Evolutionary conservation across 1,139 yeast species (phyloP), one percentile per base, ranked within the genome.

Genomic region (Debaryomyces robertsiae): DNA sequence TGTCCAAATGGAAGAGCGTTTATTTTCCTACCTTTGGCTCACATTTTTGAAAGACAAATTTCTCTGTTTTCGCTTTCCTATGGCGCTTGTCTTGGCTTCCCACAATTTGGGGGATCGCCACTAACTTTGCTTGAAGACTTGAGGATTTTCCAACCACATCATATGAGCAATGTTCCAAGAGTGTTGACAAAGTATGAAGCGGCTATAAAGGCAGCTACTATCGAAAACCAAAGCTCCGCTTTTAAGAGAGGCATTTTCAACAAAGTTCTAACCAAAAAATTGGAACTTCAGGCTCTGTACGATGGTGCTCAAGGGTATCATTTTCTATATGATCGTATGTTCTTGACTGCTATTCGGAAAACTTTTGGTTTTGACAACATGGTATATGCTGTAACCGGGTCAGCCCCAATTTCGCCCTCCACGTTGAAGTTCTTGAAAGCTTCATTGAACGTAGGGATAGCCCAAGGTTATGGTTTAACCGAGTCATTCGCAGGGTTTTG

Each of bases 401-500:
- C 90, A 25, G 95, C 95, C 3, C 94, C 95, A 15, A 77, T 86
- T 42, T 65, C 84, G 16, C 70, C 75, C 15, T 79, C 76, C 27
- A 81, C 88, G 9, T 64, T 82, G 36, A 61, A 68, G 39, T 84
- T 84, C 56, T 62, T 86, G 54, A 81, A 77, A 55, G 78, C 81
- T n/a, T 74, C 82, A 2, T 68, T 85, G 31, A 78, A 77, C 39
- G 58, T 76, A 41, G 84, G 84, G 16, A 56, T 84, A 40, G 60
- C 69, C 27, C 91, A 85, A 61, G 94, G 94, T 16, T 86, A 85
- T 57, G 95, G 95, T 1, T 67, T 83, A 45, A 86, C 94, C 3
- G 95, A 86, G 58, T 69, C 86, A 1, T 80, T 81, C 61, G 86
- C 88, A 4, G 91, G 89, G 10, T 58, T 79, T 39, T 67, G 77